Base-by-base conservation (phyloP, 371 early-diverging fungal species). In the Quaeritorhiza haematococci region DNA sequence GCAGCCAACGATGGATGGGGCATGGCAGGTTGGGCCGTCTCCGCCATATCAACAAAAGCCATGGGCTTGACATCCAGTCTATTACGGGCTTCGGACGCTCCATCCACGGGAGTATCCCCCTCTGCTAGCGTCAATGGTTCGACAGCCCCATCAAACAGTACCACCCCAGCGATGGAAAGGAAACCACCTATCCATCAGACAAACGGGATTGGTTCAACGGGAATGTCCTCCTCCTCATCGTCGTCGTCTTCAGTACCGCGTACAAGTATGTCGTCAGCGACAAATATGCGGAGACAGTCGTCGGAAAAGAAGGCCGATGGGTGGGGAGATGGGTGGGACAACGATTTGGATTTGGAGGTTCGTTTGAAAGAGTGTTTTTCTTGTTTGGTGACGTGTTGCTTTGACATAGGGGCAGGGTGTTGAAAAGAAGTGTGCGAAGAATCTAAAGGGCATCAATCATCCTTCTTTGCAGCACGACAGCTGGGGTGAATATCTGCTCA, bases 1-100 rank as follows among this genome's bases (percentile, higher is more conserved):
- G 27, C 19, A 6, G 52, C 33, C 8, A 29, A 23, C 15, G 68
- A 67, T 45, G 64, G 64, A 32, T 88, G 87, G 87, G n/a, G n/a
- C n/a, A n/a, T n/a, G n/a, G 81, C 84, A 26, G 85, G 86, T 5
- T 88, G 90, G 90, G 88, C 88, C 0, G 79, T 88, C 4, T 84
- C 86, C 4, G 85, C 88, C 10, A 64, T 88, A 29, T 69, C 73
- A 15, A 68, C 64, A 29, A 70, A 71, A 21, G 43, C 79, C 43
- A 72, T 48, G 19, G 66, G 55, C 19, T n/a, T 53, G n/a, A 47
- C 52, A 33, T 33, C 45, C 10, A 33, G 19, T 29, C 43, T 35
- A 8, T 41, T 32, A 19, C 35, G n/a, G 33, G 28, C 42, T 26
- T 17, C 48, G 3, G 26, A 17, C 10, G 45, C 65, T 29, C 33